Conservation (phyloP, 2,329 filamentous ascomycete genomes). For the Cryphonectria radicalis region DNA sequence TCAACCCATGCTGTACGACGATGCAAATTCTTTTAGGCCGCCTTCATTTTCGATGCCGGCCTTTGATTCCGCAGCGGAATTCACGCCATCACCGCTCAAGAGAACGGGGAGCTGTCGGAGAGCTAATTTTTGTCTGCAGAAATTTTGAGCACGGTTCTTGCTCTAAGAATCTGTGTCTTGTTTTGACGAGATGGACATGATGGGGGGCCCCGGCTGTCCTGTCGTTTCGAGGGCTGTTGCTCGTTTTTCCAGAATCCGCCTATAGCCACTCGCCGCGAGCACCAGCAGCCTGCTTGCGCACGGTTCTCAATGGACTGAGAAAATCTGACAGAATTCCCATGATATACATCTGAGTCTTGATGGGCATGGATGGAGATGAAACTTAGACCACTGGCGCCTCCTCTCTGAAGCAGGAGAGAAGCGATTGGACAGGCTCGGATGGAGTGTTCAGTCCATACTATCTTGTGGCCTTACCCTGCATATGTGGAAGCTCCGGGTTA, state of each 20-base stretch:
- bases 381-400: conserved; percentile 18
- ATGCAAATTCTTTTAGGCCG: conserved; percentile 9
- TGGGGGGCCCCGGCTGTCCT: background rate
- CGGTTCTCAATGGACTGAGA: background rate
- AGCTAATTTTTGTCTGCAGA: background rate
- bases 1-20: conserved; percentile 15
- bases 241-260: background rate
- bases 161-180: conserved; percentile 2
- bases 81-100: background rate
- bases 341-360: background rate
- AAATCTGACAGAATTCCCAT: background rate
- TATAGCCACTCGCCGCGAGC: background rate
- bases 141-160: background rate
- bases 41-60: conserved; percentile 17
- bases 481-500: background rate
- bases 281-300: background rate
- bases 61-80: conserved; percentile 1
- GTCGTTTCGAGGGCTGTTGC: background rate
- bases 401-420: background rate
- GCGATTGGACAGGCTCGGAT: conserved; percentile 8
- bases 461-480: background rate
- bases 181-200: conserved; percentile 9
- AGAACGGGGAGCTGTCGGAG: background rate
- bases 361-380: conserved; percentile 10
- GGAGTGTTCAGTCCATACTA: conserved; percentile 3